These are phyloP conservation scores for Flaveria ramosissima DNA, from an alignment of 129 eudicot genomes.

Conservation along the genomic window DNA sequence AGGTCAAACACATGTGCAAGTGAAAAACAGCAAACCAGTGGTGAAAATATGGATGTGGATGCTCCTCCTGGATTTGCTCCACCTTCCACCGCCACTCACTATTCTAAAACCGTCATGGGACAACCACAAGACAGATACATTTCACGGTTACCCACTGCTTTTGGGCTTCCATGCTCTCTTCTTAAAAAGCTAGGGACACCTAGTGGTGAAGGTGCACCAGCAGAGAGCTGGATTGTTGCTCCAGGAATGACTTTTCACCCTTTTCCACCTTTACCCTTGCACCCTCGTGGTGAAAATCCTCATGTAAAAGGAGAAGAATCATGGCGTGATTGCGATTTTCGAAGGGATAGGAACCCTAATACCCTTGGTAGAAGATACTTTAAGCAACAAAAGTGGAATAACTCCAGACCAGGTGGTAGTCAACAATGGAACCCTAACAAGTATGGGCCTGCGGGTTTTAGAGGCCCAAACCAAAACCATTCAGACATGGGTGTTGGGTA, in stretches of 20 bases:
- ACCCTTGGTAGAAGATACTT: conserved; percentile 56
- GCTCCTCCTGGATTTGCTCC: conserved; percentile 84
- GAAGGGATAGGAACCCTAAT: conserved; percentile 37
- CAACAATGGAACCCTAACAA: conserved; percentile 59
- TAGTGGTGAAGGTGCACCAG: conserved; percentile 23
- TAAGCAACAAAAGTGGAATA: conserved; percentile 73
- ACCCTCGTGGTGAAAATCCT: conserved; percentile 38
- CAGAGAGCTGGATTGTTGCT: conserved; percentile 59
- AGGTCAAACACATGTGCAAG: conserved; percentile 5
- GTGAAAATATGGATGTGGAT: conserved; percentile 40
- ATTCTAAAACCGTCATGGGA: conserved; percentile 43
- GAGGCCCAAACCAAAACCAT: conserved; percentile 34
- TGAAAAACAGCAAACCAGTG: conserved; percentile 19
- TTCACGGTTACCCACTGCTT: conserved; percentile 61
- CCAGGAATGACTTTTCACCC: conserved; percentile 77
- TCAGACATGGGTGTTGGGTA: conserved; percentile 36
- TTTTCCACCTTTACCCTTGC: conserved; percentile 80
- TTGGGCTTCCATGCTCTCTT: conserved; percentile 63
- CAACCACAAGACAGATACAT: conserved; percentile 59
- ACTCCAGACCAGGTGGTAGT: conserved; percentile 34
- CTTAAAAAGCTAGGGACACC: conserved; percentile 48
- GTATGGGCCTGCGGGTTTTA: conserved; percentile 38
- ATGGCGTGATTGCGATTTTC: conserved; percentile 32
- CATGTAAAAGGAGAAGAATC: conserved; percentile 34
- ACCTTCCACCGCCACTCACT: conserved; percentile 23